phyloP scores from a whole-genome alignment of 441 rosid genomes.

The Eruca vesicaria region DNA sequence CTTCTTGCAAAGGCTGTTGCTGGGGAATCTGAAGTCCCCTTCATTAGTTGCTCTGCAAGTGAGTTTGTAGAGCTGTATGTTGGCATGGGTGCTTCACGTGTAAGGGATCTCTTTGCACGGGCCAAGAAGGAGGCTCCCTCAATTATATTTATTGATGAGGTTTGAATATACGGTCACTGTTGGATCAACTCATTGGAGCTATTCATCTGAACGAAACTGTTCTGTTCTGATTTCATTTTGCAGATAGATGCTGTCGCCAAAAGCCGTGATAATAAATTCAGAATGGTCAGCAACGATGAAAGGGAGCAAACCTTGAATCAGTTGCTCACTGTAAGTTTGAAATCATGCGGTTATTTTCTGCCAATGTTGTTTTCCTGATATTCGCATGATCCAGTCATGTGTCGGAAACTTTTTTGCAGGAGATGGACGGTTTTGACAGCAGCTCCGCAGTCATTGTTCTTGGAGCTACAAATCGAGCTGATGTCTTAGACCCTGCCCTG shows the following conservation, averaged over 20 bases:
- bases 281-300: constrained; percentile 87
- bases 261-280: constrained; percentile 92
- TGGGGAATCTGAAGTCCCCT: constrained; percentile 95
- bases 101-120: constrained; percentile 91
- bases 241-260: constrained; percentile 99
- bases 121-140: constrained; percentile 99
- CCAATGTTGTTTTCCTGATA: not conserved
- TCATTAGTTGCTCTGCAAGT: constrained; percentile 96
- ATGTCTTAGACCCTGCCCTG: constrained; percentile 96
- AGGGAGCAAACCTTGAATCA: constrained; percentile 99
- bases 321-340: constrained; percentile 74
- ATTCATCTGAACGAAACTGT: not conserved
- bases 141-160: constrained; percentile 96
- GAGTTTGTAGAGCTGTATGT: constrained; percentile 95
- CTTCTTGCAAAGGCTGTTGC: constrained; percentile 97
- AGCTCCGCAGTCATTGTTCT: constrained; percentile 60
- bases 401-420: constrained; percentile 55
- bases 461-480: constrained; percentile 80
- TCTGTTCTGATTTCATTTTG: not conserved
- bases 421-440: constrained; percentile 99
- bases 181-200: not conserved
- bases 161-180: constrained; percentile 24
- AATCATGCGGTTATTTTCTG: constrained; percentile 19
- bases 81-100: constrained; percentile 94
- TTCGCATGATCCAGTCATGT: constrained; percentile 16